phyloP scores from a whole-genome alignment of 768 basidiomycete species.

The Trametes elegans region DNA sequence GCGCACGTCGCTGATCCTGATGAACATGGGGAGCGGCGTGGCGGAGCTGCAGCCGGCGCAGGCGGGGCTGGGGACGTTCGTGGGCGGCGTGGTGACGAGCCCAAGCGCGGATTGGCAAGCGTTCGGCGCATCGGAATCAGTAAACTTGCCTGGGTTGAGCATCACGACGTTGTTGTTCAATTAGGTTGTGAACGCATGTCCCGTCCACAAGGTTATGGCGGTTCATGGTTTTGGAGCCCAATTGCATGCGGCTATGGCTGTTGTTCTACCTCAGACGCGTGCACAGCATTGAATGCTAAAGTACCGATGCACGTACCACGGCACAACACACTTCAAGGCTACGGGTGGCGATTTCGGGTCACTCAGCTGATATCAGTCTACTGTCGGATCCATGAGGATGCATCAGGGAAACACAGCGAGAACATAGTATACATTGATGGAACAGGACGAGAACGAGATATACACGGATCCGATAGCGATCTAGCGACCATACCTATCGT shows the following conservation, averaged over 20 bases:
- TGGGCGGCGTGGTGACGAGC: slow-evolving; percentile 4
- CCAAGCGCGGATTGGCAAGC: slow-evolving; percentile 5
- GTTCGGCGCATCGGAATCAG: slow-evolving; percentile 1
- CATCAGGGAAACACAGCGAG: slow-evolving; percentile 4
- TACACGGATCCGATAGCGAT: slow-evolving; percentile 15
- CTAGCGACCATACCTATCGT: slow-evolving; percentile 41
- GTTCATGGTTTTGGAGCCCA: too few relatives aligned
- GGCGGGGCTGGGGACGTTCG: slow-evolving; percentile 2
- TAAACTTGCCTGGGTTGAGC: slow-evolving; percentile 1
- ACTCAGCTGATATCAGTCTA: too few relatives aligned
- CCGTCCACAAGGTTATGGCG: too few relatives aligned
- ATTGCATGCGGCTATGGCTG: too few relatives aligned
- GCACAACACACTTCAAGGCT: too few relatives aligned
- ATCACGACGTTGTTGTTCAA: slow-evolving; percentile 8
- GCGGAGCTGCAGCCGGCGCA: not conserved
- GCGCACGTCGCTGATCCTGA: slow-evolving; percentile 5
- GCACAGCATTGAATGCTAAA: too few relatives aligned
- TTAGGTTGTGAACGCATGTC: too few relatives aligned
- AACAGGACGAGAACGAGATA: not conserved
- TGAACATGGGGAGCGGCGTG: slow-evolving; percentile 5
- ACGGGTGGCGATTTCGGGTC: too few relatives aligned
- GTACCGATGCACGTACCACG: too few relatives aligned
- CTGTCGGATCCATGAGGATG: too few relatives aligned
- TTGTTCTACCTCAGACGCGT: too few relatives aligned
- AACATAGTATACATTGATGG: slow-evolving; percentile 13